Evolutionary conservation across 1,284 basidiomycete species (phyloP).

Genomic region (Anthracocystis panici-leucophaei): DNA sequence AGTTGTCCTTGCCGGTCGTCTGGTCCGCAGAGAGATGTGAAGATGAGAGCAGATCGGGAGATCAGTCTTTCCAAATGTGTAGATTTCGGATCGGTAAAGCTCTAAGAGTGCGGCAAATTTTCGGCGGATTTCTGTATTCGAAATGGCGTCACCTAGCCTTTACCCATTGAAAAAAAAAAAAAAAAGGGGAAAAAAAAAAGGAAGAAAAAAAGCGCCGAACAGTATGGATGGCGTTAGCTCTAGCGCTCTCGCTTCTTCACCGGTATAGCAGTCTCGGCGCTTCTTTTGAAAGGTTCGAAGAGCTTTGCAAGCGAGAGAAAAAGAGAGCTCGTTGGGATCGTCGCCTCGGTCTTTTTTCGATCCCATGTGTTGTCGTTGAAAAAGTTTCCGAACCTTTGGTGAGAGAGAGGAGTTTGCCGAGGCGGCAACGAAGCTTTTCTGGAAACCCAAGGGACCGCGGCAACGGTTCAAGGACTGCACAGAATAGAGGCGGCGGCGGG

Average conservation of each 20-base stretch:
- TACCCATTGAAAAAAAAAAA: neutral
- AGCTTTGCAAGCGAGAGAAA: neutral
- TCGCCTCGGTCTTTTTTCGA: too few species aligned
- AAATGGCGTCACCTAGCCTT: constrained; percentile 18
- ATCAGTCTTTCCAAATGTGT: neutral
- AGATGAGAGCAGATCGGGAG: neutral
- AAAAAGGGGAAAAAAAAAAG: neutral
- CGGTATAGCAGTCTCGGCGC: neutral
- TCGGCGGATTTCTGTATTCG: constrained; percentile 25
- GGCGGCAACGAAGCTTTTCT: neutral
- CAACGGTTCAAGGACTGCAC: neutral
- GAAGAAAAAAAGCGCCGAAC: constrained; percentile 3
- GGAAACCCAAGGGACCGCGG: too few species aligned
- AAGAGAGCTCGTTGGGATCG: too few species aligned
- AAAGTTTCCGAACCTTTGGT: neutral
- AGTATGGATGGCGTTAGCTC: neutral
- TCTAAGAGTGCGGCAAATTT: constrained; percentile 27
- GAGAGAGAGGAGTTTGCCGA: constrained; percentile 10
- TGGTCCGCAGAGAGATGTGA: neutral
- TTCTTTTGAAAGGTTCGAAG: too few species aligned
- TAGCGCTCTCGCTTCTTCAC: neutral
- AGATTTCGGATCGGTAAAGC: neutral
- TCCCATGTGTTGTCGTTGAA: neutral
- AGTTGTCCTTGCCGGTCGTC: neutral
- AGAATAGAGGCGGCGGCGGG: neutral